These are phyloP conservation scores for Kernera saxatilis DNA, from an alignment of 345 rosid species.

Conservation along the genomic window DNA sequence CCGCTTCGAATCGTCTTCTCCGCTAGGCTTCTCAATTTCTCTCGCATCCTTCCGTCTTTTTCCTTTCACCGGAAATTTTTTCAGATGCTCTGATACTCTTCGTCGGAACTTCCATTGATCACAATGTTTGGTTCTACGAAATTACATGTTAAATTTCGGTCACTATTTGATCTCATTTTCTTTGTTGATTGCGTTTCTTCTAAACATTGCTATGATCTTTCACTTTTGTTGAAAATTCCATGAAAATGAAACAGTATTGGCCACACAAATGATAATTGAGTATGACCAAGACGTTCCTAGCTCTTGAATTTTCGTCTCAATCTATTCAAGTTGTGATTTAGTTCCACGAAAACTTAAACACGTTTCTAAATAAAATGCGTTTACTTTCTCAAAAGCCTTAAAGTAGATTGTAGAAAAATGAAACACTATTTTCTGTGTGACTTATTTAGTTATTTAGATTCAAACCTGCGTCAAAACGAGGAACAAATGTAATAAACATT, in stretches of 20 bases:
- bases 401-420: not conserved
- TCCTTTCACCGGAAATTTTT: too few relatives aligned
- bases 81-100: too few relatives aligned
- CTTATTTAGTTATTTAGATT: not conserved
- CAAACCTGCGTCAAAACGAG: not conserved
- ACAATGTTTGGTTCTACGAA: too few relatives aligned
- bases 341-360: not conserved
- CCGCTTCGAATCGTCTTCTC: too few relatives aligned
- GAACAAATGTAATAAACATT: not conserved
- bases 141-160: too few relatives aligned
- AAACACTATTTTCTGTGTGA: not conserved
- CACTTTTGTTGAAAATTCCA: not conserved
- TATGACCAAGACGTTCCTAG: not conserved
- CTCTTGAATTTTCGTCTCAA: not conserved
- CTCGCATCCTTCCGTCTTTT: too few relatives aligned
- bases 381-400: not conserved
- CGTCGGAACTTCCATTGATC: too few relatives aligned
- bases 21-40: too few relatives aligned
- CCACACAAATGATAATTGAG: not conserved
- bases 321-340: not conserved
- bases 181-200: not conserved
- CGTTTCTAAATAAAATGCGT: not conserved
- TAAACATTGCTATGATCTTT: not conserved
- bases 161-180: not conserved
- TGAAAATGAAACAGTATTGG: not conserved